Base-by-base conservation (phyloP, 805 yeast species). In the Candida succiphila region DNA sequence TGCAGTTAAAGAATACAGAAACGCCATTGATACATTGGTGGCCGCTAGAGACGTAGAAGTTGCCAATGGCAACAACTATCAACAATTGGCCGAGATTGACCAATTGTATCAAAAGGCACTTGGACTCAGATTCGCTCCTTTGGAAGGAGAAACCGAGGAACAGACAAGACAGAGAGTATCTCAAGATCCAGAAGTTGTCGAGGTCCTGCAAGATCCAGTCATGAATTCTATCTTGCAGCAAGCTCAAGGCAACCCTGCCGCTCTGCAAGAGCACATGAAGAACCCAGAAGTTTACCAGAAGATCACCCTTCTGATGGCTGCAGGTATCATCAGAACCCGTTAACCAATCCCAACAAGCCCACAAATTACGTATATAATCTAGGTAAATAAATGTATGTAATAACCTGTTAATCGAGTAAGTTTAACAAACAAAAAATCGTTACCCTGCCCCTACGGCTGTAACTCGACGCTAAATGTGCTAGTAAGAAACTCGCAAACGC, bases 241-340 rank as follows among this genome's bases (percentile, higher is more conserved):
- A 64, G 97, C 97, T 15, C 83, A 80, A 58, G 84, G 76, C 39
- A 83, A 92, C 56, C 98, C 98, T 32, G 95, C 95, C 29, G 97
- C 97, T 35, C 70, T 92, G 48, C 94, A 84, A 56, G 96, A 89
- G 50, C 98, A 92, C 63, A 87, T 92, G 96, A 83, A 76, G 69
- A 92, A 92, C 62, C 97, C 98, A 27, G 94, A 78, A 40, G 83
- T 92, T 32, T 74, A 78, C 52, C 79, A 78, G 58, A 92, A 92
- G 75, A 78, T 92, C 48, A 80, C 82, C 58, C 70, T 82, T 47
- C 72, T 92, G 58, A 80, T 88, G 56, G 95, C 96, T 36, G 96
- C 97, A 15, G 99, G 99, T 58, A 83, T 92, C 36, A 88, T 92
- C 51, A 80, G 95, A 56, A 86, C 95, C 22, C 78, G 95, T 54